Percentiles rank a stretch among this genome's conserved stretches.
Conservation (phyloP, 768 basidiomycete species). For the Rubroboletus pulcherrimus region DNA sequence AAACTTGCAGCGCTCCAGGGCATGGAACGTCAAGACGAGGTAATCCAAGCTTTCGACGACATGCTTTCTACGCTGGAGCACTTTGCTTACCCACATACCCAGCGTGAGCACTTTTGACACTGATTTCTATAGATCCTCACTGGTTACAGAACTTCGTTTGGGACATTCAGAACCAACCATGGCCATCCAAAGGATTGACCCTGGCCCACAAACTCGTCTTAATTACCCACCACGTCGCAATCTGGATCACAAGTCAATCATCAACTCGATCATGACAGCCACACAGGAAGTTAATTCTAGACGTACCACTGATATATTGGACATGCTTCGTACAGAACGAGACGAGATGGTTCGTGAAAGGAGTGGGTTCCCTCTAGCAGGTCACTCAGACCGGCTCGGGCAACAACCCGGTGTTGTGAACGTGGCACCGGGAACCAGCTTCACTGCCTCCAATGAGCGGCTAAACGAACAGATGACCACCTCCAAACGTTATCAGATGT, state of each 20-base stretch:
- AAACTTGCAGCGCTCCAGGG: background rate
- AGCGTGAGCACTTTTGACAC: background rate
- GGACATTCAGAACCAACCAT: background rate
- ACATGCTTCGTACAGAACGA: background rate
- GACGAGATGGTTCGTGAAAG: background rate
- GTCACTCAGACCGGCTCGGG: background rate
- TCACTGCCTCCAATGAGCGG: background rate
- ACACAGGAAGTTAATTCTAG: background rate
- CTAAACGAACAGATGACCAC: background rate
- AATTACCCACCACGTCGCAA: background rate
- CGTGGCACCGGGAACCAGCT: background rate
- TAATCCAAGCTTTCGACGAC: background rate
- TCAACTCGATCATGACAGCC: background rate
- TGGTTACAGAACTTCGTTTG: background rate
- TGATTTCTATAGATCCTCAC: background rate
- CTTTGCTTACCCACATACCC: background rate
- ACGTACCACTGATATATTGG: background rate
- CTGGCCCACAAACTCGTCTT: background rate
- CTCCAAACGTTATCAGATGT: background rate
- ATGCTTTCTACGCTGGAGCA: background rate
- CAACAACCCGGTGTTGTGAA: background rate
- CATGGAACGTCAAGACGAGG: slow-evolving; percentile 12
- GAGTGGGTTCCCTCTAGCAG: background rate
- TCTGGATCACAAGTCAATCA: background rate
- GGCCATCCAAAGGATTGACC: no score